phyloP scores from a whole-genome alignment of 345 rosid genomes.

The Eucalyptus marginata region DNA sequence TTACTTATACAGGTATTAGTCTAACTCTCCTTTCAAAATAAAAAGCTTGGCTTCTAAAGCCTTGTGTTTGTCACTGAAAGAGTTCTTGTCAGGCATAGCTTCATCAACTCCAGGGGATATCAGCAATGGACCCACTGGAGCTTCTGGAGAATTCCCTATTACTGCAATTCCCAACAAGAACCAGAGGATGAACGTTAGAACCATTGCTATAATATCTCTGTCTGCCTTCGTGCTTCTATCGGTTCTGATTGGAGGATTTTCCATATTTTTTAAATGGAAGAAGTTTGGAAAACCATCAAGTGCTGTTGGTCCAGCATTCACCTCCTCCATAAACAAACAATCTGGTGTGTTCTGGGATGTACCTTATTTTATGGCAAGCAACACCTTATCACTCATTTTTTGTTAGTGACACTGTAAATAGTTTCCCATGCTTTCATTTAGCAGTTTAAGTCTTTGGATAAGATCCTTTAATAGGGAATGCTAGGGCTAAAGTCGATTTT shows the following conservation, averaged over 20 bases:
- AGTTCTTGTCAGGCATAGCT: slow-evolving; percentile 53
- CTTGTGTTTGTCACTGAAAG: slow-evolving; percentile 1
- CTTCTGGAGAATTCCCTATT: slow-evolving; percentile 59
- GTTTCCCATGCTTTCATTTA: not conserved
- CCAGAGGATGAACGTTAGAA: slow-evolving; percentile 61
- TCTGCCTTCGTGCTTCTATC: slow-evolving; percentile 71
- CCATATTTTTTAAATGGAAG: slow-evolving; percentile 63
- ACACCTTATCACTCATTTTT: not conserved
- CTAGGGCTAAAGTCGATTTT: not conserved
- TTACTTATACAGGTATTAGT: slow-evolving; percentile 78
- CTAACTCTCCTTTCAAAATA: not conserved
- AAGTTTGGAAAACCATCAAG: slow-evolving; percentile 71
- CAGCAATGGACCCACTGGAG: slow-evolving; percentile 65
- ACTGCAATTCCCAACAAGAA: slow-evolving; percentile 53
- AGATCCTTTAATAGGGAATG: not conserved
- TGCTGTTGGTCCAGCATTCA: slow-evolving; percentile 72
- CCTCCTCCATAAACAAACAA: slow-evolving; percentile 71
- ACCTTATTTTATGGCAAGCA: not conserved
- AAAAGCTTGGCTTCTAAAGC: not conserved
- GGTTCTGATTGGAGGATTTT: slow-evolving; percentile 64
- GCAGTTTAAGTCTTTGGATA: not conserved
- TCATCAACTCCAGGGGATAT: slow-evolving; percentile 56
- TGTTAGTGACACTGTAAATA: not conserved
- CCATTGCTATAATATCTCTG: slow-evolving; percentile 57
- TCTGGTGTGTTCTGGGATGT: slow-evolving; percentile 35